A percentile compares a stretch with the other conserved stretches of the same genome.
phyloP scores from a whole-genome alignment of 106 monocot species.

The Dendrobium chrysotoxum region DNA sequence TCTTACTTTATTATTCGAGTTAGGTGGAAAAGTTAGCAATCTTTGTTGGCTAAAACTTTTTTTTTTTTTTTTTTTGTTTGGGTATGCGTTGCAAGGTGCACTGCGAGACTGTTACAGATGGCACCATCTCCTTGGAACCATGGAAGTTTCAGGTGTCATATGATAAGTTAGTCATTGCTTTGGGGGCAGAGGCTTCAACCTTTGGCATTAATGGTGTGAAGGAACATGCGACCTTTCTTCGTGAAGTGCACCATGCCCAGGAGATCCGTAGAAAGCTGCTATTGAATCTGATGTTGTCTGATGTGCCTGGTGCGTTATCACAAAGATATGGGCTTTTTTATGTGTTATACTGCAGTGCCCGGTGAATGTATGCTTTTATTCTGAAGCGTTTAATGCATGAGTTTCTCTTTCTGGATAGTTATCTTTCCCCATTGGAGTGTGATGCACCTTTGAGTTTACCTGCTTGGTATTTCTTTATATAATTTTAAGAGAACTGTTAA shows the following conservation, averaged over 20 bases:
- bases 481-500: neutral
- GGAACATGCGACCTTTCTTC: constrained; percentile 85
- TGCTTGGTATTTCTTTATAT: neutral
- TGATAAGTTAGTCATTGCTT: constrained; percentile 84
- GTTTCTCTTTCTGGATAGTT: neutral
- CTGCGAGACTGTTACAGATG: constrained; percentile 71
- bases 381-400: neutral
- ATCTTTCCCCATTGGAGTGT: neutral
- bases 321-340: neutral
- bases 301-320: constrained; percentile 61
- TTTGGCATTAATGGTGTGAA: constrained; percentile 83
- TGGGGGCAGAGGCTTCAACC: constrained; percentile 84
- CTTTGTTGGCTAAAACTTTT: neutral
- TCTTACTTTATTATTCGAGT: neutral
- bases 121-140: constrained; percentile 32
- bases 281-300: constrained; percentile 91
- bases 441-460: neutral
- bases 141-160: constrained; percentile 83
- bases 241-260: constrained; percentile 90
- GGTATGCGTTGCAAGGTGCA: constrained; percentile 33
- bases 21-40: neutral
- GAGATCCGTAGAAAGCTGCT: constrained; percentile 82
- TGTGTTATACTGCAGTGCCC: neutral
- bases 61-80: neutral
- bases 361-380: neutral